Evolutionary conservation across 129 eudicot species (phyloP).

Genomic region (Flaveria ramosissima): DNA sequence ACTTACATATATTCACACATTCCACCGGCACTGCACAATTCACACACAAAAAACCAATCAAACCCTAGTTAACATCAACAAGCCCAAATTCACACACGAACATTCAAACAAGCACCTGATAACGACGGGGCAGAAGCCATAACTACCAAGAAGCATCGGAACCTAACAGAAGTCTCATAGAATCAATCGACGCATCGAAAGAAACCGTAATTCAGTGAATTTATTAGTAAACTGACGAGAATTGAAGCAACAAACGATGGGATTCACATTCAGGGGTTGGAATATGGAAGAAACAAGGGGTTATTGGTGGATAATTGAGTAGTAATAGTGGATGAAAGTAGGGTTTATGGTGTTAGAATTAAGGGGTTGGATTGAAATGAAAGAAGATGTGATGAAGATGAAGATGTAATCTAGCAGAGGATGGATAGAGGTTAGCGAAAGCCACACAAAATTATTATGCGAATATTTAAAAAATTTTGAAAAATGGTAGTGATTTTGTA

Average conservation of each 20-base stretch:
- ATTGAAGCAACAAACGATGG: not conserved
- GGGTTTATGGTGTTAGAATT: slow-evolving; percentile 34
- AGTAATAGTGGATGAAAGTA: slow-evolving; percentile 33
- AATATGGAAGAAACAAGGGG: slow-evolving; percentile 3
- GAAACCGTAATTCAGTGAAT: not conserved
- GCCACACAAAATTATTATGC: slow-evolving; percentile 65
- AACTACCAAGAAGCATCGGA: slow-evolving; percentile 62
- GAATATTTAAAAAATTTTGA: slow-evolving; percentile 6
- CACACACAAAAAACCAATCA: not conserved
- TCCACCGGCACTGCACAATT: slow-evolving; percentile 59
- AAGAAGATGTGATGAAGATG: slow-evolving; percentile 19
- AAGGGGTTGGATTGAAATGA: not conserved
- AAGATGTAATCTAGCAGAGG: slow-evolving; percentile 7
- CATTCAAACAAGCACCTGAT: slow-evolving; percentile 50
- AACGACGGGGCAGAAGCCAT: slow-evolving; percentile 76
- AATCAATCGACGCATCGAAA: slow-evolving; percentile 36
- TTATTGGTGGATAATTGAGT: slow-evolving; percentile 47
- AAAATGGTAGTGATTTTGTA: slow-evolving; percentile 13
- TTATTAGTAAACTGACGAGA: not conserved
- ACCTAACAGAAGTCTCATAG: slow-evolving; percentile 37
- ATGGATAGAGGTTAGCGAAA: slow-evolving; percentile 45
- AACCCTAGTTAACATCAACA: slow-evolving; percentile 6
- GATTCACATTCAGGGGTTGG: slow-evolving; percentile 2
- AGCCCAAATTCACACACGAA: not conserved
- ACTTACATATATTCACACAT: slow-evolving; percentile 79